Conservation (phyloP, 768 basidiomycete species). For the Candolleomyces eurysporus region DNA sequence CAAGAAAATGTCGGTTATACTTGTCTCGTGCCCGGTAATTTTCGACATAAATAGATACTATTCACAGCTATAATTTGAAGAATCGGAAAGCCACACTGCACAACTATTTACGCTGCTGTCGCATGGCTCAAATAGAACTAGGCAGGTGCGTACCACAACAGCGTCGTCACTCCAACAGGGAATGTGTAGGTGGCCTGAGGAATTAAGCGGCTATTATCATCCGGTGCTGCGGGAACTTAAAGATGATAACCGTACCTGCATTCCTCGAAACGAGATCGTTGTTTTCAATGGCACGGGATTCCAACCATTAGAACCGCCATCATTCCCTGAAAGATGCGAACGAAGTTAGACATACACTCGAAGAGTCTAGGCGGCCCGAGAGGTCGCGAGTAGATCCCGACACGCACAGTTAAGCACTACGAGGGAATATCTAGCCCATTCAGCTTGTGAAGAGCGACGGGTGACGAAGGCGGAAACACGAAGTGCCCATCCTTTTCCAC, state of each 20-base stretch:
- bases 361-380: neutral
- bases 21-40: too few species aligned
- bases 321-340: conserved; percentile 37
- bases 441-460: conserved; percentile 45
- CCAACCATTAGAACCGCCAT: conserved; percentile 47
- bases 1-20: too few species aligned
- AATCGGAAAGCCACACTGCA: too few species aligned
- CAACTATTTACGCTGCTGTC: too few species aligned
- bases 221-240: neutral
- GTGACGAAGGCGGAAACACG: conserved; percentile 69
- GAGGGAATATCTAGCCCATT: conserved; percentile 65
- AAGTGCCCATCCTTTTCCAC: conserved; percentile 54
- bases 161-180: conserved; percentile 67
- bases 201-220: neutral
- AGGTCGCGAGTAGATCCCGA: neutral
- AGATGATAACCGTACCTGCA: conserved; percentile 41
- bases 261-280: conserved; percentile 64
- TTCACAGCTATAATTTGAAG: too few species aligned
- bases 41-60: too few species aligned
- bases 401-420: conserved; percentile 70
- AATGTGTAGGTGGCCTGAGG: conserved; percentile 65
- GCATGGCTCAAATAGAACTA: too few species aligned
- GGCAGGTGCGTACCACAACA: conserved; percentile 47
- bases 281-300: conserved; percentile 53
- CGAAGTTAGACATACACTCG: neutral